phyloP scores from a whole-genome alignment of 352 stramenopile species.

The Phytophthora capsici region DNA sequence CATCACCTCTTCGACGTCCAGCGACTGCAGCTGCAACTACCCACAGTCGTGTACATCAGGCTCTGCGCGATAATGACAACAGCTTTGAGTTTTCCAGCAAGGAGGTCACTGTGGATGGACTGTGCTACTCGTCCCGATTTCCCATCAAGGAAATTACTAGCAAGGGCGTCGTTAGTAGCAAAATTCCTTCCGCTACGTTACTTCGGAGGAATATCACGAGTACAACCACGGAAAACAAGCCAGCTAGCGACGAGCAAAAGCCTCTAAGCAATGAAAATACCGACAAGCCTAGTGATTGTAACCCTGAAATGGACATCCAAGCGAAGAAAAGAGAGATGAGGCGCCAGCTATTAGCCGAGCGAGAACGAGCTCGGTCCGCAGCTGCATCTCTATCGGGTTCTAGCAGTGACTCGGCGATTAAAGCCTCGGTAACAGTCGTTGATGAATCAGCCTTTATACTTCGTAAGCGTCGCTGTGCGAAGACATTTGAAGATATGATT shows the following conservation, averaged over 20 bases:
- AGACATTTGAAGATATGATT: slow-evolving; percentile 85
- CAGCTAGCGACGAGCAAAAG: slow-evolving; percentile 6
- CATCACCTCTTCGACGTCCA: slow-evolving; percentile 39
- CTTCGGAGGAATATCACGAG: slow-evolving; percentile 14
- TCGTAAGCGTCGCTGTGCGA: slow-evolving; percentile 72
- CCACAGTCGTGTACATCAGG: slow-evolving; percentile 69
- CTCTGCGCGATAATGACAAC: slow-evolving; percentile 55
- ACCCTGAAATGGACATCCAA: slow-evolving; percentile 17
- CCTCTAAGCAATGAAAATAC: background rate
- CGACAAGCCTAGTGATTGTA: slow-evolving; percentile 1
- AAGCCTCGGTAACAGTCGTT: slow-evolving; percentile 11
- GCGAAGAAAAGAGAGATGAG: slow-evolving; percentile 30
- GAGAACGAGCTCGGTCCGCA: slow-evolving; percentile 26
- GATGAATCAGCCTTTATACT: slow-evolving; percentile 43
- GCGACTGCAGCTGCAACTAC: slow-evolving; percentile 50
- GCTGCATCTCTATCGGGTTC: slow-evolving; percentile 9
- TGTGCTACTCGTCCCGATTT: slow-evolving; percentile 67
- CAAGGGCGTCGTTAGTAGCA: slow-evolving; percentile 11
- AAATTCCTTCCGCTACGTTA: slow-evolving; percentile 25
- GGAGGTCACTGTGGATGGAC: slow-evolving; percentile 46
- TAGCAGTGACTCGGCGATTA: slow-evolving; percentile 20
- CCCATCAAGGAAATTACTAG: slow-evolving; percentile 40
- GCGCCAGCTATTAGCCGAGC: slow-evolving; percentile 26
- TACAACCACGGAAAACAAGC: background rate
- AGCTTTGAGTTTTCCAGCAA: slow-evolving; percentile 68